Base-by-base conservation (phyloP, 345 rosid genomes). In the Dipteronia dyeriana region DNA sequence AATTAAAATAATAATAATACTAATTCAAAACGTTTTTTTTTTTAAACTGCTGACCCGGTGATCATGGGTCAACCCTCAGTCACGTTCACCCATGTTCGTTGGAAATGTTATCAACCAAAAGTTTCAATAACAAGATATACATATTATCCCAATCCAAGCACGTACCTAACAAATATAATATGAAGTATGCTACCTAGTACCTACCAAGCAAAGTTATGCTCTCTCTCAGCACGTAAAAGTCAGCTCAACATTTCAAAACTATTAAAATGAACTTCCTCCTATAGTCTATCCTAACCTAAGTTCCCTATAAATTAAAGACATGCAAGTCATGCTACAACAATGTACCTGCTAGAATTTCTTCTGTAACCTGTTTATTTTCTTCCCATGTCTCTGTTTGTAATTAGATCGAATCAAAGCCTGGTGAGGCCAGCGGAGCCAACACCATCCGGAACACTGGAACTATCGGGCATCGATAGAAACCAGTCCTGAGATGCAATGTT, bases 401-500 rank as follows among this genome's bases (percentile, higher is more conserved):
- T 62, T 47, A 81, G 90, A 68, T 75, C 85, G 34, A 76, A 73
- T 1, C 63, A 84, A 67, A 68, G 80, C 70, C 74, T 90, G 2
- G 82, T 87, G 19, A 70, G 23, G 54, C 91, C 91, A 41, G 75
- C 70, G 8, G 81, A 80, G 68, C 69, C 71, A 29, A 87, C 92
- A 16, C 88, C 89, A 3, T 75, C 70, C 0, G 80, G 43, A 26
- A 61, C 71, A 1, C 80, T 88, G 61, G 84, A 88, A 11, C 86
- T 90, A 62, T 88, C 92, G 0, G 70, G 74, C 74, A 87, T 88
- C 1, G 91, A 90, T 53, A 80, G 82, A 74, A 76, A 17, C 86
- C 78, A 13, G 89, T 84, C 54, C 85, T 90, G 0, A 81, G 86
- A 79, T 87, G 90, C 90, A 83, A 83, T 66, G 84, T 86, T 10